A percentile compares a stretch with the other conserved stretches of the same genome.
phyloP scores from a whole-genome alignment of 495 filamentous ascomycete species.

The Trichoderma parareesei region DNA sequence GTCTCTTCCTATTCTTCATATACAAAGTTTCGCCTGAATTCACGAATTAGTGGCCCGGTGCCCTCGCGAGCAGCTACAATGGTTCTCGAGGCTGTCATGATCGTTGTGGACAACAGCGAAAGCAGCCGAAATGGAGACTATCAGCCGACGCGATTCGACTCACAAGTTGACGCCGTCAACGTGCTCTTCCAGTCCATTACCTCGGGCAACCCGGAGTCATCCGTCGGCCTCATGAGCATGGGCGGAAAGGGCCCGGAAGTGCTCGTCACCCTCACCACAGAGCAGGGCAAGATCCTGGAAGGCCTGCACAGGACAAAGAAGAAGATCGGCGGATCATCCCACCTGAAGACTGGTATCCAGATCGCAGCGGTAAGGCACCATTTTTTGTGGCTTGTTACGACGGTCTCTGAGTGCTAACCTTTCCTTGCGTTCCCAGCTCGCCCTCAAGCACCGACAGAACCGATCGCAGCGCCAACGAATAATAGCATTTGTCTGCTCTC shows the following conservation, averaged over 20 bases:
- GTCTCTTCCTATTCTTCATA: neutral
- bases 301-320: constrained; percentile 93
- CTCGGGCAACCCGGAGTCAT: constrained; percentile 88
- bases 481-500: constrained; percentile 90
- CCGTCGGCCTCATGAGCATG: constrained; percentile 98
- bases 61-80: constrained; percentile 33
- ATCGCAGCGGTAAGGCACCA: constrained; percentile 70
- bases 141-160: constrained; percentile 85
- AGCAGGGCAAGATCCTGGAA: constrained; percentile 89
- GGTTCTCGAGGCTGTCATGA: constrained; percentile 58
- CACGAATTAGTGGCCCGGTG: neutral
- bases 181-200: constrained; percentile 93
- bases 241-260: constrained; percentile 95
- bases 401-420: neutral
- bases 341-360: constrained; percentile 88
- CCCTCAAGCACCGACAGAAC: constrained; percentile 97
- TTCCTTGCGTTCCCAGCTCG: constrained; percentile 51
- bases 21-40: neutral
- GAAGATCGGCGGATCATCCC: constrained; percentile 81
- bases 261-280: constrained; percentile 87
- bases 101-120: constrained; percentile 93
- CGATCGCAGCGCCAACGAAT: constrained; percentile 92
- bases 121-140: constrained; percentile 97
- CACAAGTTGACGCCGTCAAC: constrained; percentile 88
- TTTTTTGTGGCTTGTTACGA: neutral